Percentiles rank a stretch among this genome's conserved stretches.
These are phyloP conservation scores for Elaeis oleifera DNA, from an alignment of 202 grass and related monocot genomes.

Conservation along the genomic window DNA sequence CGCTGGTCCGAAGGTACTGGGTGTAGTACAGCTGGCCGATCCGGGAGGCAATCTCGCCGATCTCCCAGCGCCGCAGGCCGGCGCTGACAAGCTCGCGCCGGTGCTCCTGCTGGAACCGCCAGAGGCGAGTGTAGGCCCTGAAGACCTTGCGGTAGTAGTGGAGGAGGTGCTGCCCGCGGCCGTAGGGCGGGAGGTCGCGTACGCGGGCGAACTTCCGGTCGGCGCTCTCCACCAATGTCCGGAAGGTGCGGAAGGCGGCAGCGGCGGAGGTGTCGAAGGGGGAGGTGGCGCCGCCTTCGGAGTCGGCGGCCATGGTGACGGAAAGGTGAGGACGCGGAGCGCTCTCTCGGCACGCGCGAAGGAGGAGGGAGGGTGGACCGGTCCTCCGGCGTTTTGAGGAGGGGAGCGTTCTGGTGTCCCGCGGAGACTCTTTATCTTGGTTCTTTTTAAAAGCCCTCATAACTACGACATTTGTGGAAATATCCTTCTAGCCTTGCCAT, in stretches of 20 bases:
- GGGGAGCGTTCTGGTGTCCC: not conserved
- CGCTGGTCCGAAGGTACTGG: constrained; percentile 20
- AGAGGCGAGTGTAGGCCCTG: constrained; percentile 14
- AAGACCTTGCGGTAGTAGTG: constrained; percentile 21
- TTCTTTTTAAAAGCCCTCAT: too few relatives aligned
- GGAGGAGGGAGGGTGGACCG: not conserved
- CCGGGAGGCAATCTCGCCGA: constrained; percentile 23
- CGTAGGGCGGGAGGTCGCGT: constrained; percentile 71
- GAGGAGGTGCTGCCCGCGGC: constrained; percentile 28
- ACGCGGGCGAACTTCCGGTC: constrained; percentile 92
- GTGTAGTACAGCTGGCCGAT: constrained; percentile 25
- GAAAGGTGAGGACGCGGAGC: too few relatives aligned
- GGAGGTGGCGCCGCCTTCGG: too few relatives aligned
- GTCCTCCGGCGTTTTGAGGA: not conserved
- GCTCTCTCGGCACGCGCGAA: not conserved
- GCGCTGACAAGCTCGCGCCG: not conserved
- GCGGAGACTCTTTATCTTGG: too few relatives aligned
- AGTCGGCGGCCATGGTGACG: constrained; percentile 6
- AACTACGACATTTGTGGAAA: too few relatives aligned
- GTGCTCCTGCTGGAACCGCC: constrained; percentile 17
- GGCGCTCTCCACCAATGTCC: constrained; percentile 50
- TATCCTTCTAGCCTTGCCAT: too few relatives aligned
- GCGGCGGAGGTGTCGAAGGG: not conserved
- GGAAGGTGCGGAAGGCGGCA: constrained; percentile 26
- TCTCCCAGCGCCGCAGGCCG: constrained; percentile 21